These are phyloP conservation scores for Erythrophleum fordii DNA, from an alignment of 306 rosid genomes.

Conservation along the genomic window DNA sequence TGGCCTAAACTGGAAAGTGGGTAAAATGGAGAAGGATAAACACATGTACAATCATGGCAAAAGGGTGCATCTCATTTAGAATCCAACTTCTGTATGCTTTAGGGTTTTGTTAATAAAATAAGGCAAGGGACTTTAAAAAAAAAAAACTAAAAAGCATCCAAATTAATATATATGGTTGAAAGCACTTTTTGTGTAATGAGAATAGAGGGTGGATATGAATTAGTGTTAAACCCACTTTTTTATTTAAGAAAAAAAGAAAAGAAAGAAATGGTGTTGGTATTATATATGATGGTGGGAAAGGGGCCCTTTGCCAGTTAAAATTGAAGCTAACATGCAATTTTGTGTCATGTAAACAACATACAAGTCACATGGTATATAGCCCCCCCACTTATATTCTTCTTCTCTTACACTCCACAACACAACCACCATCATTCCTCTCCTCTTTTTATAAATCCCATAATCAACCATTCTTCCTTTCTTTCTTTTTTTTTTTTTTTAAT, in stretches of 20 bases:
- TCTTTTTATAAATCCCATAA: too few species aligned
- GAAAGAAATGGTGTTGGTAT: too few species aligned
- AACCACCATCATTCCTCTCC: constrained; percentile 45
- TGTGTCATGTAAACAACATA: constrained; percentile 59
- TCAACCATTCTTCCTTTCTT: background rate
- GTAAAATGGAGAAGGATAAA: too few species aligned
- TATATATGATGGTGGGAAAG: background rate
- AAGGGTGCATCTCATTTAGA: constrained; percentile 4
- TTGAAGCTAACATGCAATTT: constrained; percentile 49
- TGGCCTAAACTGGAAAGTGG: too few species aligned
- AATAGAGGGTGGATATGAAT: constrained; percentile 23
- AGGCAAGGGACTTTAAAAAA: background rate
- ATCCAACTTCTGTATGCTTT: background rate
- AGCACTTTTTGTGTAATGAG: background rate
- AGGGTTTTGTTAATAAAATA: background rate
- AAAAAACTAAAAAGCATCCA: background rate
- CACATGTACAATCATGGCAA: too few species aligned
- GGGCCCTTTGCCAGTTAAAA: constrained; percentile 44
- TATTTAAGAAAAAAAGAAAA: too few species aligned
- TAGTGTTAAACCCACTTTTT: background rate
- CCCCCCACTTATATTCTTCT: constrained; percentile 42
- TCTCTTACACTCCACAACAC: constrained; percentile 56
- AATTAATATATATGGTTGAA: constrained; percentile 18
- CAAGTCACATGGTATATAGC: constrained; percentile 58
- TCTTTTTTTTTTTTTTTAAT: background rate